A percentile compares a stretch with the other conserved stretches of the same genome.
phyloP scores from a whole-genome alignment of 139 green algal genomes.

The Penium margaritaceum region DNA sequence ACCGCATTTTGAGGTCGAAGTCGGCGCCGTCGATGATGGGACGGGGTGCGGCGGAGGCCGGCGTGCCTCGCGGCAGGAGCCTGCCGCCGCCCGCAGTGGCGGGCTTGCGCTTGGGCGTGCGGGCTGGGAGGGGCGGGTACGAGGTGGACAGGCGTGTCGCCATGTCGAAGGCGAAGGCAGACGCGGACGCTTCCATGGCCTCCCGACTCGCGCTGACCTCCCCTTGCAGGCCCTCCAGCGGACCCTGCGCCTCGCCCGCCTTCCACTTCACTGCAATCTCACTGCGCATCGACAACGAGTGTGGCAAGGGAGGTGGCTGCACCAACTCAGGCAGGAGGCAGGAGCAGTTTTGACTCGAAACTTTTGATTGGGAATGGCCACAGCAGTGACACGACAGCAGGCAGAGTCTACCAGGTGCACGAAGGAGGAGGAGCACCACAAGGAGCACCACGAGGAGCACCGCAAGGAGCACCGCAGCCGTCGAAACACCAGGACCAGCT shows the following conservation, averaged over 20 bases:
- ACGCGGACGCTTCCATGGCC: conserved; percentile 3
- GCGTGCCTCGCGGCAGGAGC: not conserved
- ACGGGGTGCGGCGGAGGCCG: not conserved
- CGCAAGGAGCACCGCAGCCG: too few relatives aligned
- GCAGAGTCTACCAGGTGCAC: too few relatives aligned
- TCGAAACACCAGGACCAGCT: too few relatives aligned
- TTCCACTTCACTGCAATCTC: conserved; percentile 56
- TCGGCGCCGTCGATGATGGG: conserved; percentile 40
- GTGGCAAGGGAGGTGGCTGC: too few relatives aligned
- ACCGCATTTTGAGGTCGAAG: conserved; percentile 48
- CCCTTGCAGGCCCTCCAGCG: conserved; percentile 29
- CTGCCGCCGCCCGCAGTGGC: too few relatives aligned
- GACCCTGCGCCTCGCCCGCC: conserved; percentile 46
- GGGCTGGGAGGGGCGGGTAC: conserved; percentile 17
- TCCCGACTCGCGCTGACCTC: conserved; percentile 14
- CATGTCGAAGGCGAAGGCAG: conserved; percentile 32
- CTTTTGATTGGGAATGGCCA: too few relatives aligned
- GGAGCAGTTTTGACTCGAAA: too few relatives aligned
- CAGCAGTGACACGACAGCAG: too few relatives aligned
- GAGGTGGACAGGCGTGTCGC: conserved; percentile 7
- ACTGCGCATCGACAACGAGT: too few relatives aligned
- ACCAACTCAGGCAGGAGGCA: too few relatives aligned
- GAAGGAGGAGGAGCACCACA: too few relatives aligned
- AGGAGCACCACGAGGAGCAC: too few relatives aligned
- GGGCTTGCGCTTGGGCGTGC: not conserved